phyloP scores from a whole-genome alignment of 257 asterid genomes.

The Gentiana dahurica region DNA sequence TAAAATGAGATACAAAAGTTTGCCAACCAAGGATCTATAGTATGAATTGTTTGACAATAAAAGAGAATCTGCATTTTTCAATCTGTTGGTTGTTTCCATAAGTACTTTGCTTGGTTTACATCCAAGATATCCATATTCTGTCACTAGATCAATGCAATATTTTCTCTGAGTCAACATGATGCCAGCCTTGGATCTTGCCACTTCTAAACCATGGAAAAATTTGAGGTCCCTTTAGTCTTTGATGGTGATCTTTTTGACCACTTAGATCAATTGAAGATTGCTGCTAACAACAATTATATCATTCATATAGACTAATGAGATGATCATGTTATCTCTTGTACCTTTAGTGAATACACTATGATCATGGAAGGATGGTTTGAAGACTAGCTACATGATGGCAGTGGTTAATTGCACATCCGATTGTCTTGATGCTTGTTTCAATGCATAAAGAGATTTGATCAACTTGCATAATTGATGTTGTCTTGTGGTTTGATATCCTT shows the following conservation, averaged over 20 bases:
- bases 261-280: neutral
- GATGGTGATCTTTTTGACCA: neutral
- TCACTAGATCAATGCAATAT: neutral
- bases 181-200: neutral
- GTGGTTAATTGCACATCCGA: neutral
- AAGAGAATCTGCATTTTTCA: too few species aligned
- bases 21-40: too few species aligned
- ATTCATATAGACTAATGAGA: too few species aligned
- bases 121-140: too few species aligned
- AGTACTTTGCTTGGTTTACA: too few species aligned
- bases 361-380: neutral
- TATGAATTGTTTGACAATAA: too few species aligned
- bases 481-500: neutral
- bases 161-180: neutral
- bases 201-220: neutral
- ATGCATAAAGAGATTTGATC: neutral
- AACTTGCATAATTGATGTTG: too few species aligned
- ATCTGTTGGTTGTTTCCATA: too few species aligned
- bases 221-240: neutral
- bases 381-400: neutral
- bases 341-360: neutral
- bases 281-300: neutral
- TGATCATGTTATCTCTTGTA: too few species aligned
- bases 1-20: too few species aligned
- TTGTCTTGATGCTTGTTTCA: neutral